Base-by-base conservation (phyloP, 352 stramenopile genomes). In the Pythium myriotylum region DNA sequence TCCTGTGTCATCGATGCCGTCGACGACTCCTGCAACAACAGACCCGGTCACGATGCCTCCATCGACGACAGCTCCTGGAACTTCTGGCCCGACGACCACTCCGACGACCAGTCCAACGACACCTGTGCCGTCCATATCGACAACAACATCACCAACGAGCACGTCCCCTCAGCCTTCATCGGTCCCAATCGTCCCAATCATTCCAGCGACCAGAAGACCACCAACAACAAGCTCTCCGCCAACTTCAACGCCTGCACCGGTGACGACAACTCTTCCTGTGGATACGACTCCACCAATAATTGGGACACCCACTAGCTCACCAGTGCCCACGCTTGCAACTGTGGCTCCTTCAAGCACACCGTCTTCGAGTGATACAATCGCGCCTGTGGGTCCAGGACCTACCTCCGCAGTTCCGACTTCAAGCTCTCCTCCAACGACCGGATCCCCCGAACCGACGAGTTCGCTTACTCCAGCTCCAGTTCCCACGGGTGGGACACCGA, bases 371-470 rank as follows among this genome's bases (percentile, higher is more conserved):
- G 12, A 40, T 4, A 19, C 53, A 13, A n/a, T n/a, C n/a, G 39
- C 53, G 42, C 41, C 39, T 8, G 53, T 27, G 14, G 26, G 20
- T 5, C 35, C 52, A 49, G 47, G 33, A 16, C 9, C 29, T 4
- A 49, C 43, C 32, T 33, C 59, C 35, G 23, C 27, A 27, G 47
- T 45, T 7, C 17, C 58, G 20, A 33, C 46, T 52, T 2, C 56
- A 19, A 48, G 22, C 16, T 17, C 47, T 5, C 29, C 49, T 33
- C n/a, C 49, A 20, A 16, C 49, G 13, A 26, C 49, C 3, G 37
- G n/a, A 12, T 12, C 42, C 10, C 41, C 53, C 16, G 17, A 29
- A 5, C 26, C 40, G 16, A 46, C 29, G 27, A 24, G 23, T 24
- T n/a, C 47, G 10, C 17, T 33, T 29, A 45, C 48, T 29, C 20